Evolutionary conservation across 768 basidiomycete genomes (phyloP).

Genomic region (Sporobolomyces pararoseus): DNA sequence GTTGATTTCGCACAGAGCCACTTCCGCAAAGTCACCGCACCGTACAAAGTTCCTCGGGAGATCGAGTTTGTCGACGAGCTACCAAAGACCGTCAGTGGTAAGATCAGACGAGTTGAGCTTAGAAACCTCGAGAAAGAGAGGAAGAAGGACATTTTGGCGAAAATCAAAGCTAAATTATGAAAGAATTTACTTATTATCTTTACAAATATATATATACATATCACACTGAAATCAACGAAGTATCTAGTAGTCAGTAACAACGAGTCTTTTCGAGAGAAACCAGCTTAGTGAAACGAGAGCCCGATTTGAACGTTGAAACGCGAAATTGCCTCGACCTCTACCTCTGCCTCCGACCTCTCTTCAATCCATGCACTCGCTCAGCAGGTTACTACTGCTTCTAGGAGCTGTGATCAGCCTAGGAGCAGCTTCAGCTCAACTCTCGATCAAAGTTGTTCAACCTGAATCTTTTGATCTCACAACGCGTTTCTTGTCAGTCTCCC

Average conservation of each 20-base stretch:
- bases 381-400: neutral
- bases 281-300: no score
- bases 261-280: no score
- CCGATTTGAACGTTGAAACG: no score
- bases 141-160: slow-evolving; percentile 30
- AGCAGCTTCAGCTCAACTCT: neutral
- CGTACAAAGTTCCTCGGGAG: slow-evolving; percentile 41
- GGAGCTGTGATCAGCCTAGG: neutral
- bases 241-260: no score
- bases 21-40: slow-evolving; percentile 25
- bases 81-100: slow-evolving; percentile 39
- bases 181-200: neutral
- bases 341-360: neutral
- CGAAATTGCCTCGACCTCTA: neutral
- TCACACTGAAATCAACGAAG: no score
- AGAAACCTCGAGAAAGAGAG: slow-evolving; percentile 31
- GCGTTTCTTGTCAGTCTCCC: slow-evolving; percentile 11
- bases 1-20: neutral
- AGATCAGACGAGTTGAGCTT: slow-evolving; percentile 37
- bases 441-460: neutral
- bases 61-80: slow-evolving; percentile 16
- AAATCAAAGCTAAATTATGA: slow-evolving; percentile 30
- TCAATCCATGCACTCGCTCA: neutral
- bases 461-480: neutral
- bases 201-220: no score